These are phyloP conservation scores for Aegilops tauschii DNA, from an alignment of 176 grass and related monocot genomes.

Conservation along the genomic window DNA sequence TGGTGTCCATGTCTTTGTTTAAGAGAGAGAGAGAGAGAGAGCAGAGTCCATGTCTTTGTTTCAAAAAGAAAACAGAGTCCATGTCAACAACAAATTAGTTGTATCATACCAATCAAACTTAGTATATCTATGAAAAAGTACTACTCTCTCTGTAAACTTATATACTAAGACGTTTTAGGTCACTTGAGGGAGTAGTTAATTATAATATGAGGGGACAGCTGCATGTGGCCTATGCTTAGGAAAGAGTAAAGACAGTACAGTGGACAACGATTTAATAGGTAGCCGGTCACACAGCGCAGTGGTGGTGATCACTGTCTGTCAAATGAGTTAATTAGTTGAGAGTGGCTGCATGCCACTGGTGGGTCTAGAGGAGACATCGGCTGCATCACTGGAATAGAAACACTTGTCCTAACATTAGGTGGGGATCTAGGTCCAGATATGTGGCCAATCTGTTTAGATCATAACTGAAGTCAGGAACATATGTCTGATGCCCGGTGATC, in stretches of 20 bases:
- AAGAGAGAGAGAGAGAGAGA: too few relatives aligned
- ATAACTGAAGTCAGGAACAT: background rate
- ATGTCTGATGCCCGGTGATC: background rate
- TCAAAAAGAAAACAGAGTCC: too few relatives aligned
- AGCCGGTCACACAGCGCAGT: background rate
- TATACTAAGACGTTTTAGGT: too few relatives aligned
- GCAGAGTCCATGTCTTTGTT: too few relatives aligned
- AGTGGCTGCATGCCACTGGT: constrained; percentile 1
- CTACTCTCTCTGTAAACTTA: too few relatives aligned
- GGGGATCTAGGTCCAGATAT: constrained; percentile 32
- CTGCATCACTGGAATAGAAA: constrained; percentile 20
- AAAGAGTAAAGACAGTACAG: background rate
- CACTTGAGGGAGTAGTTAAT: too few relatives aligned
- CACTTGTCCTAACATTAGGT: constrained; percentile 25
- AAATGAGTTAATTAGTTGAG: constrained; percentile 12
- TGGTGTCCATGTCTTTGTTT: too few relatives aligned
- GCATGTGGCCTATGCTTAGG: background rate
- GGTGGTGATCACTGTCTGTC: background rate
- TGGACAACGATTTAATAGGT: background rate
- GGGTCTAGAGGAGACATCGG: constrained; percentile 37
- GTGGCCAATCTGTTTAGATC: background rate
- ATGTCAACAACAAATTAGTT: background rate
- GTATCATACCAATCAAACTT: background rate
- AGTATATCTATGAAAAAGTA: too few relatives aligned
- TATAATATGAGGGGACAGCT: background rate